Base-by-base conservation (phyloP, 2,329 filamentous ascomycete species). In the Boeremia exigua region DNA sequence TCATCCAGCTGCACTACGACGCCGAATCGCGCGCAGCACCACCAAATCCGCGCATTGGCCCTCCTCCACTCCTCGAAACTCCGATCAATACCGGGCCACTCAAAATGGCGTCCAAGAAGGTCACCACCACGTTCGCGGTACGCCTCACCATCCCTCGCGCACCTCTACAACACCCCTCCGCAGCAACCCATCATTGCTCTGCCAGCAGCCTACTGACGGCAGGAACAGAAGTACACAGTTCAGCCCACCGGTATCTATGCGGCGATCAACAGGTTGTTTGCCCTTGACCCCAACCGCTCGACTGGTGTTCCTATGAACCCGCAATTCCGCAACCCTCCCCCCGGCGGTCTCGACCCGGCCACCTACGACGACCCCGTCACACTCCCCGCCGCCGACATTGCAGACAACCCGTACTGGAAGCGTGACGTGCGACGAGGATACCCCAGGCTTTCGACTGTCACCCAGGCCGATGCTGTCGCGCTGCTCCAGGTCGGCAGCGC, bases 391-490 rank as follows among this genome's bases (percentile, higher is more conserved):
- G 91, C 84, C 65, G 92, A 96, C 75, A 88, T 96, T 68, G 92
- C 92, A 69, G 91, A 94, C 77, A 96, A 96, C 80, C 87, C 92
- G 33, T 96, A 97, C 82, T 99, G 92, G 92, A 96, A 96, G 84
- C 92, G 95, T 70, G 95, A 99, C 73, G 77, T 81, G 59, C 90
- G 95, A 68, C 86, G 95, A 69, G 84, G 83, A 69, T 98, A 98
- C 80, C 90, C 95, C 29, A 84, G 83, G 67, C 83, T 90, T 53
- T 94, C 89, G 71, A 87, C 91, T 40, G 85, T 99, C 59, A 88
- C 82, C 56, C 95, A 98, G 81, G 86, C 86, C 42, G 90, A 98
- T 76, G 88, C 92, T 47, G 95, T 95, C 23, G 89, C 89, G 37
- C 85, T 99, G 67, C 82, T 99, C 73, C 88, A 84, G 27, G 87